These are phyloP conservation scores for Tillandsia leiboldiana DNA, from an alignment of 176 grass and related monocot species.

Conservation along the genomic window DNA sequence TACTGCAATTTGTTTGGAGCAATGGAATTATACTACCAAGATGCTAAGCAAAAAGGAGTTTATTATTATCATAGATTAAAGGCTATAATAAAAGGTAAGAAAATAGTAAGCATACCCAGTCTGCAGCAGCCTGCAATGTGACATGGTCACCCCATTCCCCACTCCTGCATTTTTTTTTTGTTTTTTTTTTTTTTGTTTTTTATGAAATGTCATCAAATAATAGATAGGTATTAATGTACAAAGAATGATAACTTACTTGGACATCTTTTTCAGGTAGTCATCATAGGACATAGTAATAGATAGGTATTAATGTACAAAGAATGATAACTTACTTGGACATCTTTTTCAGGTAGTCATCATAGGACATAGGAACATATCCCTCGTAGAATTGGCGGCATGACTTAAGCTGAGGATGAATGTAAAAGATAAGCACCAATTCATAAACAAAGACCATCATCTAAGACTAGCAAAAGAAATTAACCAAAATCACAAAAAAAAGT, in stretches of 20 bases:
- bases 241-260: conserved; percentile 36
- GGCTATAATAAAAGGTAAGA: not conserved
- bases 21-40: not conserved
- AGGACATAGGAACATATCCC: conserved; percentile 90
- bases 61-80: not conserved
- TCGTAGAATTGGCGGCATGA: conserved; percentile 53
- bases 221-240: not conserved
- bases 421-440: not conserved
- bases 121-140: conserved; percentile 90
- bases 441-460: not conserved
- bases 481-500: not conserved
- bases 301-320: not conserved
- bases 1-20: conserved; percentile 39
- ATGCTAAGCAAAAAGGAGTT: not conserved
- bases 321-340: conserved; percentile 56
- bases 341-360: conserved; percentile 75
- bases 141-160: conserved; percentile 98
- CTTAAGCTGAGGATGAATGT: conserved; percentile 46
- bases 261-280: conserved; percentile 80
- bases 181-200: conserved; percentile 13
- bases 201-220: not conserved
- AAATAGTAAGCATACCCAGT: conserved; percentile 50
- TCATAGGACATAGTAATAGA: conserved; percentile 53
- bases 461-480: not conserved
- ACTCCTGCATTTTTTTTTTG: conserved; percentile 31